A percentile compares a stretch with the other conserved stretches of the same genome.
These are phyloP conservation scores for Aspergillus conjunctus DNA, from an alignment of 495 filamentous ascomycete genomes.

Conservation along the genomic window DNA sequence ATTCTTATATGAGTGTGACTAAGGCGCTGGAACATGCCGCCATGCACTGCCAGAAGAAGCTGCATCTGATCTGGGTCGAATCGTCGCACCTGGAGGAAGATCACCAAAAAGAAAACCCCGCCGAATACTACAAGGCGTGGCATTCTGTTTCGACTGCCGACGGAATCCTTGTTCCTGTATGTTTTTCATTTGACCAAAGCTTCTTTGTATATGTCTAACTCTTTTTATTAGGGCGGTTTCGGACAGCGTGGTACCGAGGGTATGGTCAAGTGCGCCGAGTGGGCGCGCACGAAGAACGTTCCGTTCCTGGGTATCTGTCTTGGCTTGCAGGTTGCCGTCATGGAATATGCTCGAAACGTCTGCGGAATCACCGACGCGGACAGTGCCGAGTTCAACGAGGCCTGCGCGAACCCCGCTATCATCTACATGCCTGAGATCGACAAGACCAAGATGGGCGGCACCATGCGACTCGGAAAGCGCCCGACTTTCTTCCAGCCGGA, in stretches of 20 bases:
- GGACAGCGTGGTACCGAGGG: slow-evolving; percentile 79
- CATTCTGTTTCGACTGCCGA: slow-evolving; percentile 69
- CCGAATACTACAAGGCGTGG: slow-evolving; percentile 89
- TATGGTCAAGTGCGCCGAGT: slow-evolving; percentile 82
- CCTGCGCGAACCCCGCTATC: slow-evolving; percentile 62
- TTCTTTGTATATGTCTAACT: slow-evolving; percentile 37
- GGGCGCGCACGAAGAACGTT: slow-evolving; percentile 76
- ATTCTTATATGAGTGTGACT: slow-evolving; percentile 79
- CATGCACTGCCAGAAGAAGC: slow-evolving; percentile 80
- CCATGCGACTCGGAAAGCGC: slow-evolving; percentile 85
- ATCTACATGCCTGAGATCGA: slow-evolving; percentile 92
- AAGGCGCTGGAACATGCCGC: slow-evolving; percentile 89
- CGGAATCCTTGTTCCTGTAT: slow-evolving; percentile 53
- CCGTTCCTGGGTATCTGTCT: slow-evolving; percentile 94
- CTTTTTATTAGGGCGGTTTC: slow-evolving; percentile 67
- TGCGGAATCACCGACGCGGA: slow-evolving; percentile 62
- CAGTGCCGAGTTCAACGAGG: slow-evolving; percentile 65
- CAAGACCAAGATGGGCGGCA: slow-evolving; percentile 76
- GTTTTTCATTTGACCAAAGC: slow-evolving; percentile 7
- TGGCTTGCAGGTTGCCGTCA: slow-evolving; percentile 92
- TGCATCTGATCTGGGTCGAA: slow-evolving; percentile 83
- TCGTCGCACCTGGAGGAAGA: slow-evolving; percentile 75
- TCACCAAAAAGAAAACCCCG: slow-evolving; percentile 58
- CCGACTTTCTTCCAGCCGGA: slow-evolving; percentile 73
- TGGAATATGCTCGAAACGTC: slow-evolving; percentile 80